Base-by-base conservation (phyloP, 2,329 filamentous ascomycete species). In the Emergomyces africanus region DNA sequence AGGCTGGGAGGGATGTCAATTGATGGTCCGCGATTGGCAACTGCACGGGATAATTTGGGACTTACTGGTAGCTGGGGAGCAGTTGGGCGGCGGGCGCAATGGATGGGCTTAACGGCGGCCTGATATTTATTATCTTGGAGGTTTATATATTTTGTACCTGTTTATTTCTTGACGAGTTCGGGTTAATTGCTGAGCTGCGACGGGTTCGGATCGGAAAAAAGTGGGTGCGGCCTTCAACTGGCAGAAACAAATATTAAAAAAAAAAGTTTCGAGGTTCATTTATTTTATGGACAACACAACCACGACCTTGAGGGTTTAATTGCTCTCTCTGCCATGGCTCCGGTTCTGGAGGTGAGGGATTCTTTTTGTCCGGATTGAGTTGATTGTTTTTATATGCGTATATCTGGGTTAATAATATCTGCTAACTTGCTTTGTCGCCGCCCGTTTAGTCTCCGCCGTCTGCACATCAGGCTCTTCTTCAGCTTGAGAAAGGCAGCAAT, bases 381-480 rank as follows among this genome's bases (percentile, higher is more conserved):
- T 3, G 8, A 30, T 49, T 49, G 12, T 33, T 39, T 35, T 33
- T 6, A 5, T 33, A 42, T 23, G 20, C 5, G 44, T 28, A 37
- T 30, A 15, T 3, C 12, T 44, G 8, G 18, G 6, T 23, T 12
- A 39, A 30, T n/a, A 28, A 54, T n/a, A 25, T 57, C 35, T 57
- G 37, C 63, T 49, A 55, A 46, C 51, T 44, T 30, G 9, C 15
- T 54, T 60, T 33, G 48, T 15, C 15, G 51, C 60, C 37, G 53
- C 30, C 51, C 46, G 57, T 58, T 61, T 62, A 75, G 73, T 69
- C 67, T 65, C 66, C 70, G 61, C 67, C 68, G 64, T 69, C 72
- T 60, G 73, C 72, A 66, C 74, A 76, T 68, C 71, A 75, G 66
- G 72, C 74, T 63, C 67, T 77, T 54, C 69, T 76, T 64, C 70